phyloP scores from a whole-genome alignment of 108 stramenopile genomes.

The Stephanodiscus minutulus region DNA sequence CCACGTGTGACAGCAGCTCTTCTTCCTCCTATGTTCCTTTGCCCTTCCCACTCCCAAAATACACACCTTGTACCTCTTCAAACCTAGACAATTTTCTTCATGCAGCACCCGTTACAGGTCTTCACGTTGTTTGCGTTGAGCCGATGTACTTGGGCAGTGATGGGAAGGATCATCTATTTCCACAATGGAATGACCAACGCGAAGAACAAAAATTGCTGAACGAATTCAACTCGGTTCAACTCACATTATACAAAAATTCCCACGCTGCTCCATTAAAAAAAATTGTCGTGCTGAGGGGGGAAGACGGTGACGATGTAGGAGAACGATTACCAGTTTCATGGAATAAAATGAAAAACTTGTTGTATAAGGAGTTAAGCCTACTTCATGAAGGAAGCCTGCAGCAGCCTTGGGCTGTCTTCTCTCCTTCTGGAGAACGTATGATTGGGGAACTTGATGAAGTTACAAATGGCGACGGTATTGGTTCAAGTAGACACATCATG shows the following conservation, averaged over 20 bases:
- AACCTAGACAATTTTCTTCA: constrained; percentile 54
- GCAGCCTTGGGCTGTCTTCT: constrained; percentile 70
- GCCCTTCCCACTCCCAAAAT: constrained; percentile 17
- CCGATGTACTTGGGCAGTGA: constrained; percentile 12
- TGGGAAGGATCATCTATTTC: constrained; percentile 18
- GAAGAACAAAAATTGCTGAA: constrained; percentile 8
- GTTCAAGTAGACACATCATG: constrained; percentile 25
- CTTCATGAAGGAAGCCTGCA: constrained; percentile 15
- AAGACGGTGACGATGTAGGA: not conserved
- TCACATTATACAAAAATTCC: constrained; percentile 39
- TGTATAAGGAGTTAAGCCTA: constrained; percentile 40
- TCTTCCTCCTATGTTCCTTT: not conserved
- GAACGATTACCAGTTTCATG: constrained; percentile 19
- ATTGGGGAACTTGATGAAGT: constrained; percentile 37
- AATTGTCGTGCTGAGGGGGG: constrained; percentile 16
- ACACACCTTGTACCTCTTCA: constrained; percentile 46
- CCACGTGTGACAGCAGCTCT: constrained; percentile 2
- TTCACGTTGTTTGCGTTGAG: constrained; percentile 60
- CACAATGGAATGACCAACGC: constrained; percentile 5
- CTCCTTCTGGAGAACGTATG: constrained; percentile 50
- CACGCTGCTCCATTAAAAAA: constrained; percentile 14
- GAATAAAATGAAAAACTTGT: constrained; percentile 12
- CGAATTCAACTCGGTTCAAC: constrained; percentile 29
- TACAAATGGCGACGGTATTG: constrained; percentile 3
- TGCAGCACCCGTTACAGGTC: constrained; percentile 48